These are phyloP conservation scores for Ceratocystiopsis brevicomis DNA, from an alignment of 2,329 filamentous ascomycete genomes.

Conservation along the genomic window DNA sequence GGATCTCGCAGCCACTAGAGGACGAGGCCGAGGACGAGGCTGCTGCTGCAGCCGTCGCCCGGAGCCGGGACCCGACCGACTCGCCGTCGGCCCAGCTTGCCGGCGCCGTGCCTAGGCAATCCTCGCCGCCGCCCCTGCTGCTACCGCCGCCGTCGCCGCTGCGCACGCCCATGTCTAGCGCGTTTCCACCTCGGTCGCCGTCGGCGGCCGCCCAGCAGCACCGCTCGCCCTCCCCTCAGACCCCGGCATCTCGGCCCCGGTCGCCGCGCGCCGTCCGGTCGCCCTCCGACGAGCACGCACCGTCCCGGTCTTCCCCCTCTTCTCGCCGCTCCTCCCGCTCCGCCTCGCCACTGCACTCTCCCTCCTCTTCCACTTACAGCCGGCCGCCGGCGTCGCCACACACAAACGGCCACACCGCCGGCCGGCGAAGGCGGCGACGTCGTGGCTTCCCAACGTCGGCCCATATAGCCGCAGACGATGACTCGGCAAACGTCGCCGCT, in stretches of 20 bases:
- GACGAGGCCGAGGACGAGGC: too few relatives aligned
- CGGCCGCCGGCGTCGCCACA: neutral
- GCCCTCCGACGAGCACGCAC: conserved; percentile 14
- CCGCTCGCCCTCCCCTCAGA: conserved; percentile 14
- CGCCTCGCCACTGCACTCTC: neutral
- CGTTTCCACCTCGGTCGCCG: conserved; percentile 10
- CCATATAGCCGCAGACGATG: neutral
- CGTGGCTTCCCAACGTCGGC: too few relatives aligned
- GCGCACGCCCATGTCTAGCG: neutral
- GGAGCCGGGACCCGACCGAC: neutral
- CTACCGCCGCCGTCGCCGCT: neutral
- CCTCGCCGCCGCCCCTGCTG: neutral
- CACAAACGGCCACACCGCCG: neutral
- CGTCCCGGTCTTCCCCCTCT: conserved; percentile 1
- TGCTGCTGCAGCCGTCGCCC: too few relatives aligned
- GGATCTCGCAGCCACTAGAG: too few relatives aligned
- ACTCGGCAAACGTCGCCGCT: neutral
- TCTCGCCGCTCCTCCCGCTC: conserved; percentile 1
- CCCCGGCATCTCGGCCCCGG: too few relatives aligned
- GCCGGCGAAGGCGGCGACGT: too few relatives aligned
- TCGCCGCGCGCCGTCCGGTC: conserved; percentile 1
- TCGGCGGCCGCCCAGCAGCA: conserved; percentile 12
- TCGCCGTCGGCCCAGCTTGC: conserved; percentile 8
- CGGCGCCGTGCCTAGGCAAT: conserved; percentile 3
- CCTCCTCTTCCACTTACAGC: neutral